Evolutionary conservation across 768 basidiomycete genomes (phyloP).

Genomic region (Suillus discolor): DNA sequence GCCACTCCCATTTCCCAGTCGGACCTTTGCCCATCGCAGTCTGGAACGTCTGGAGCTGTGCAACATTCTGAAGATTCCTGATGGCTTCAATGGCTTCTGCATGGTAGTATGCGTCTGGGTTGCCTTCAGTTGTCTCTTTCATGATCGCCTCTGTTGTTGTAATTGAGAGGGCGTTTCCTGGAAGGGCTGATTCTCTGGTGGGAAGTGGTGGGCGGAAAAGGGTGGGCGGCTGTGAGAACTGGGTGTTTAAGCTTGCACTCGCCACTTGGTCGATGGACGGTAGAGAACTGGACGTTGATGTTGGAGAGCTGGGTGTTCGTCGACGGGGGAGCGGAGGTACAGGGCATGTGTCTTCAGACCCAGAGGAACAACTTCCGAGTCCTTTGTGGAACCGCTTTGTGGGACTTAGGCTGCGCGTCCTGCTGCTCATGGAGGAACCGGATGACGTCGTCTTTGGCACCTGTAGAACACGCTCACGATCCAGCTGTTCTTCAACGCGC

Average conservation of each 20-base stretch:
- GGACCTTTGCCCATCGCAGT: slow-evolving; percentile 82
- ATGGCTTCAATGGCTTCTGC: slow-evolving; percentile 85
- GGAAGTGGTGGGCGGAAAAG: slow-evolving; percentile 28
- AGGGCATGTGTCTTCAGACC: slow-evolving; percentile 25
- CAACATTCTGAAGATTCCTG: slow-evolving; percentile 76
- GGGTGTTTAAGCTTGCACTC: slow-evolving; percentile 30
- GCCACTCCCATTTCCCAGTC: slow-evolving; percentile 87
- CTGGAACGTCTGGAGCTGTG: slow-evolving; percentile 89
- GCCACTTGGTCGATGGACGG: slow-evolving; percentile 47
- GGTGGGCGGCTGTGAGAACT: slow-evolving; percentile 13
- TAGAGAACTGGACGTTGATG: slow-evolving; percentile 35
- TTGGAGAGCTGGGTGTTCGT: slow-evolving; percentile 35
- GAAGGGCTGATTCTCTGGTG: slow-evolving; percentile 15
- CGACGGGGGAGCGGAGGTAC: slow-evolving; percentile 40
- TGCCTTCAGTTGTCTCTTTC: slow-evolving; percentile 77
- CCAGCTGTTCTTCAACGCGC: slow-evolving; percentile 65
- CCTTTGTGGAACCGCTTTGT: slow-evolving; percentile 18
- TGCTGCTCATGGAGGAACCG: slow-evolving; percentile 20
- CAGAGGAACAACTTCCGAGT: neutral
- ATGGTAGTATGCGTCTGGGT: slow-evolving; percentile 82
- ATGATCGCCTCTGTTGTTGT: slow-evolving; percentile 59
- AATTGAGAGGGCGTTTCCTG: neutral
- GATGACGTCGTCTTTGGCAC: slow-evolving; percentile 67
- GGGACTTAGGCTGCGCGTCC: slow-evolving; percentile 36
- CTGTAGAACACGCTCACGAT: slow-evolving; percentile 69